These are phyloP conservation scores for Ananas comosus DNA, from an alignment of 176 grass and related monocot species.

Conservation along the genomic window DNA sequence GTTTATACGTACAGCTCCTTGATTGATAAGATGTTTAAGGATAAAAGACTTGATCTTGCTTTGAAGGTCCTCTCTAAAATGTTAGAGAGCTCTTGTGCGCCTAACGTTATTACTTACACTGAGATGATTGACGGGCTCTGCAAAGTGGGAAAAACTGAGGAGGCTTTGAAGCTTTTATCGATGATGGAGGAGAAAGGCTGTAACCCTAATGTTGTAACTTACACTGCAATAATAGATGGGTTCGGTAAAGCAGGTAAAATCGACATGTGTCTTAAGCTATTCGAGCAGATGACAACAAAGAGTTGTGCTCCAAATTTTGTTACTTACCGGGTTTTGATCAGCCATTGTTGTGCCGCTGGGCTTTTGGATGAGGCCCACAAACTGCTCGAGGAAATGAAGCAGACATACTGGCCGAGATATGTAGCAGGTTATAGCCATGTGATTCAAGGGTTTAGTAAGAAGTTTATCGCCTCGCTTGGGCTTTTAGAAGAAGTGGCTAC, in stretches of 20 bases:
- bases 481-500: slow-evolving; percentile 58
- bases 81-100: slow-evolving; percentile 70
- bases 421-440: slow-evolving; percentile 36
- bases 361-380: slow-evolving; percentile 63
- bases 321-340: slow-evolving; percentile 82
- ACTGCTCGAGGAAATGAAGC: slow-evolving; percentile 90
- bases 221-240: slow-evolving; percentile 89
- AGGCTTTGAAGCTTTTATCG: slow-evolving; percentile 60
- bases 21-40: slow-evolving; percentile 88
- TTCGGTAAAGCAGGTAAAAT: slow-evolving; percentile 71
- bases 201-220: slow-evolving; percentile 87
- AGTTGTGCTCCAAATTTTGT: slow-evolving; percentile 89
- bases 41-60: slow-evolving; percentile 91
- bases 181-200: slow-evolving; percentile 89
- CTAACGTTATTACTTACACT: slow-evolving; percentile 93
- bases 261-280: slow-evolving; percentile 55
- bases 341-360: slow-evolving; percentile 71
- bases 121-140: slow-evolving; percentile 94
- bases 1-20: slow-evolving; percentile 87
- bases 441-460: slow-evolving; percentile 78
- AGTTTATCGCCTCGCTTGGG: slow-evolving; percentile 57
- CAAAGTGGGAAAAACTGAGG: slow-evolving; percentile 61
- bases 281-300: slow-evolving; percentile 62
- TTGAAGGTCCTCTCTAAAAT: slow-evolving; percentile 89
- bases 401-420: slow-evolving; percentile 87